These are phyloP conservation scores for Ganoderma boninense DNA, from an alignment of 1,284 basidiomycete genomes.

Conservation along the genomic window DNA sequence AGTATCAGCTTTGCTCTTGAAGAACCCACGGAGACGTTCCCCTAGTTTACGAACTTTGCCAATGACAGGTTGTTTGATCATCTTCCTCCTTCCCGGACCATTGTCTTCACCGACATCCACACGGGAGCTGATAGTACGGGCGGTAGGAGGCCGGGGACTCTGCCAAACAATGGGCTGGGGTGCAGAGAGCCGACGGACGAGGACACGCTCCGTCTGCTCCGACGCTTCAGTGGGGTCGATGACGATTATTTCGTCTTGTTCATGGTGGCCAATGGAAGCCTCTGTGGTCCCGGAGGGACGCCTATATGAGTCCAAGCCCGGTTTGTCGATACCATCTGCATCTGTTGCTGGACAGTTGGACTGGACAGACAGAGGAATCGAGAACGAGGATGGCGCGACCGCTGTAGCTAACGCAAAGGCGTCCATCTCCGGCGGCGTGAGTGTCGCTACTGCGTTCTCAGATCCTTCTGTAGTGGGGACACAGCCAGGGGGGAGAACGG, in stretches of 20 bases:
- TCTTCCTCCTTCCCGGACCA: slow-evolving; percentile 3
- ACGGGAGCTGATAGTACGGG: slow-evolving; percentile 29
- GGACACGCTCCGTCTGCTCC: slow-evolving; percentile 11
- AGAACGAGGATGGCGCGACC: slow-evolving; percentile 32
- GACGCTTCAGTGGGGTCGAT: background rate
- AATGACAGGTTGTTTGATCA: slow-evolving; percentile 24
- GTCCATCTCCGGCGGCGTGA: slow-evolving; percentile 39
- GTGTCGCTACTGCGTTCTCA: background rate
- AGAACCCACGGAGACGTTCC: slow-evolving; percentile 38
- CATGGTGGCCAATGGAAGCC: slow-evolving; percentile 17
- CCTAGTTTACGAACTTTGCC: slow-evolving; percentile 34
- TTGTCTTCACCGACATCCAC: slow-evolving; percentile 30
- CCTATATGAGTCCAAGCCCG: slow-evolving; percentile 8
- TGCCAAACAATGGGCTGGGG: slow-evolving; percentile 20
- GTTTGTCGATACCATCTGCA: background rate
- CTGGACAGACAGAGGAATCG: slow-evolving; percentile 37
- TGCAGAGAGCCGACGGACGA: slow-evolving; percentile 25
- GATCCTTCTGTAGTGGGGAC: slow-evolving; percentile 9
- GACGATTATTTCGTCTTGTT: background rate
- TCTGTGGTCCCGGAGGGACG: slow-evolving; percentile 11
- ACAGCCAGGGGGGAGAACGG: slow-evolving; percentile 36
- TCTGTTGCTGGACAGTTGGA: slow-evolving; percentile 16
- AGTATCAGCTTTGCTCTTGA: slow-evolving; percentile 30
- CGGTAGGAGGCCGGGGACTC: slow-evolving; percentile 9
- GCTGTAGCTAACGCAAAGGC: slow-evolving; percentile 39